A percentile compares a stretch with the other conserved stretches of the same genome.
Evolutionary conservation across 2,329 filamentous ascomycete species (phyloP).

Genomic region (Coniochaeta sp.): DNA sequence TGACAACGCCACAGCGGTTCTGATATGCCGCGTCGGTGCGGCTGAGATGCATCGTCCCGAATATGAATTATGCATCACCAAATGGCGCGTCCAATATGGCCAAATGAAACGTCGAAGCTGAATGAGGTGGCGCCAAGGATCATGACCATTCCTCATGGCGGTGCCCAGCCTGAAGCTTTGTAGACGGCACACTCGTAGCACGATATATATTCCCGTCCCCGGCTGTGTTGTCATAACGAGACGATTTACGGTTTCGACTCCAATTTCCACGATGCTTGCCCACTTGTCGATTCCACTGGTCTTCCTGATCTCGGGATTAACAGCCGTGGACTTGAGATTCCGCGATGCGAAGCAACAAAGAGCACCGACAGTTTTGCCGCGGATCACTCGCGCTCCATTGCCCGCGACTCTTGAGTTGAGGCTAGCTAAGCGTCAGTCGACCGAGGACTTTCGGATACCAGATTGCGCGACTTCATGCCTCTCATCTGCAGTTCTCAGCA

Average conservation of each 20-base stretch:
- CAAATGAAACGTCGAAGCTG: background rate
- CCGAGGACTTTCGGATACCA: background rate
- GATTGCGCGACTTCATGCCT: background rate
- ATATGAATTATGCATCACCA: background rate
- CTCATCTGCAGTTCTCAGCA: background rate
- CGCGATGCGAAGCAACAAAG: background rate
- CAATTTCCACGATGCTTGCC: background rate
- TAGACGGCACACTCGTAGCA: background rate
- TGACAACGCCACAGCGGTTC: background rate
- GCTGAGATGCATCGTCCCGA: background rate
- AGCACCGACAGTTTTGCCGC: background rate
- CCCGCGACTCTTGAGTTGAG: background rate
- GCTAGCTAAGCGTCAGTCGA: background rate
- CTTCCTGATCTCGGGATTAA: background rate
- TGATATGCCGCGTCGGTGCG: background rate
- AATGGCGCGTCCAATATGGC: background rate
- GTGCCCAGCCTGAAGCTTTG: background rate
- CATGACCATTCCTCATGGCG: background rate
- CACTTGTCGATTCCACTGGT: background rate
- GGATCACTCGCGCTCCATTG: background rate
- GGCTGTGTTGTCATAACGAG: background rate
- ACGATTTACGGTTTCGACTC: background rate
- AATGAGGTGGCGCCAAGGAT: constrained; percentile 1
- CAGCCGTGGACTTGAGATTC: background rate
- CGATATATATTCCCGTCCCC: background rate